Conservation (phyloP, 2,329 filamentous ascomycete genomes). For the Coniosporium tulheliwenetii region DNA sequence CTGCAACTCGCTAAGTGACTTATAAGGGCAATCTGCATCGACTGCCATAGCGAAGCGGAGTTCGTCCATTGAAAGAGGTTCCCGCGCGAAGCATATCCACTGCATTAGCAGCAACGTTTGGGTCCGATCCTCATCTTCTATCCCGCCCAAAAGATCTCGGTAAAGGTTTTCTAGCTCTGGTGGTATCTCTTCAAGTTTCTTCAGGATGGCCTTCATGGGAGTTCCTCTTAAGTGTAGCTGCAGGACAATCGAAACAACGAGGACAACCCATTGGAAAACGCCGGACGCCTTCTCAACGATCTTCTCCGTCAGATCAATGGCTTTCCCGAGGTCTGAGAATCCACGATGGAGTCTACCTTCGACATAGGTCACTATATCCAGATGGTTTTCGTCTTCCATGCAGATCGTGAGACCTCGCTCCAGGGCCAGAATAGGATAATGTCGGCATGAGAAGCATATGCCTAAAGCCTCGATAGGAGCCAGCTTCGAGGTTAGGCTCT, state of each 20-base stretch:
- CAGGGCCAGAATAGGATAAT: constrained; percentile 3
- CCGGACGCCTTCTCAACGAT: constrained; percentile 5
- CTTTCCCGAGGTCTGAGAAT: neutral
- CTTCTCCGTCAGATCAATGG: neutral
- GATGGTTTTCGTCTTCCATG: constrained; percentile 8
- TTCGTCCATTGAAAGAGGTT: constrained; percentile 3
- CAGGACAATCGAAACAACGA: constrained; percentile 5
- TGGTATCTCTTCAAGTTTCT: constrained; percentile 3
- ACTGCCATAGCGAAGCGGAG: neutral
- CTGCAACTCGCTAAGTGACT: neutral
- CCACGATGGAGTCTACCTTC: neutral
- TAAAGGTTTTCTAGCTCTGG: constrained; percentile 3
- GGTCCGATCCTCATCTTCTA: constrained; percentile 1
- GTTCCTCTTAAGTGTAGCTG: constrained; percentile 6
- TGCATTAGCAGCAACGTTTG: constrained; percentile 6
- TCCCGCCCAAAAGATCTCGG: constrained; percentile 1
- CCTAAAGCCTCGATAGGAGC: neutral
- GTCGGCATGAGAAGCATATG: constrained; percentile 7
- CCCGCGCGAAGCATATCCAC: constrained; percentile 4
- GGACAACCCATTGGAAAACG: constrained; percentile 8
- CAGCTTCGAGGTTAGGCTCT: constrained; percentile 2
- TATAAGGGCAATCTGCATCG: neutral
- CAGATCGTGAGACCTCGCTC: constrained; percentile 3
- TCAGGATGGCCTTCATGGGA: neutral
- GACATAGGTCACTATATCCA: constrained; percentile 6